Conservation (phyloP, 805 yeast species). For the Candida tibetensis region DNA sequence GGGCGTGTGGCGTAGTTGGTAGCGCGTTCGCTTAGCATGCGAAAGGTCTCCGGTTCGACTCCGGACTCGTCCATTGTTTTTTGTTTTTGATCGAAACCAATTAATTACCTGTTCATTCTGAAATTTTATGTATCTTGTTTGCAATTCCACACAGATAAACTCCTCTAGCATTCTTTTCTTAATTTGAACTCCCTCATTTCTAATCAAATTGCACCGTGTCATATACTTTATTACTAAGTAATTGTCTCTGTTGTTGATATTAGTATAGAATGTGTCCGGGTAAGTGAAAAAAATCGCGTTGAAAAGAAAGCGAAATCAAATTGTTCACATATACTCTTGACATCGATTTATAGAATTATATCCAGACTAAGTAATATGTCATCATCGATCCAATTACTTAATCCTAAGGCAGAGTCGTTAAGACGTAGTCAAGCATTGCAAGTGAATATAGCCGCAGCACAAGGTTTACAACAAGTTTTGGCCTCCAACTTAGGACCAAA, state of each 20-base stretch:
- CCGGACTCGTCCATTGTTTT: slow-evolving; percentile 39
- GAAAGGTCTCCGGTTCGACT: slow-evolving; percentile 49
- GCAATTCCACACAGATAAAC: no score
- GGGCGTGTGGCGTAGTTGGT: slow-evolving; percentile 51
- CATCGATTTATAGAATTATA: background rate
- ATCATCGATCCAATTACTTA: slow-evolving; percentile 77
- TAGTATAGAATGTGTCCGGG: no score
- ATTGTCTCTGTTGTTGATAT: no score
- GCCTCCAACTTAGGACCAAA: slow-evolving; percentile 94
- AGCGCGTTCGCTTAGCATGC: slow-evolving; percentile 51
- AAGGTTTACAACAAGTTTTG: slow-evolving; percentile 89
- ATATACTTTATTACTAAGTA: no score
- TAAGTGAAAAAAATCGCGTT: slow-evolving; percentile 6
- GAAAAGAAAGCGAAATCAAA: slow-evolving; percentile 3
- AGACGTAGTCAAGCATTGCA: slow-evolving; percentile 93
- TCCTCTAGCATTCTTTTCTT: background rate
- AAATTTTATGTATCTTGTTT: no score
- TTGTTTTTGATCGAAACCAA: no score
- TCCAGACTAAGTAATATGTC: slow-evolving; percentile 31
- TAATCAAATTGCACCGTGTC: no score
- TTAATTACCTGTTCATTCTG: background rate
- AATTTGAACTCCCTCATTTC: no score
- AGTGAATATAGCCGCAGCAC: slow-evolving; percentile 94
- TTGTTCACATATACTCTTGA: background rate
- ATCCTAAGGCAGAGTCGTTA: slow-evolving; percentile 97